Evolutionary conservation across 495 filamentous ascomycete species (phyloP), one percentile per base, ranked within the genome.

Genomic region (Sporormia fimetaria): DNA sequence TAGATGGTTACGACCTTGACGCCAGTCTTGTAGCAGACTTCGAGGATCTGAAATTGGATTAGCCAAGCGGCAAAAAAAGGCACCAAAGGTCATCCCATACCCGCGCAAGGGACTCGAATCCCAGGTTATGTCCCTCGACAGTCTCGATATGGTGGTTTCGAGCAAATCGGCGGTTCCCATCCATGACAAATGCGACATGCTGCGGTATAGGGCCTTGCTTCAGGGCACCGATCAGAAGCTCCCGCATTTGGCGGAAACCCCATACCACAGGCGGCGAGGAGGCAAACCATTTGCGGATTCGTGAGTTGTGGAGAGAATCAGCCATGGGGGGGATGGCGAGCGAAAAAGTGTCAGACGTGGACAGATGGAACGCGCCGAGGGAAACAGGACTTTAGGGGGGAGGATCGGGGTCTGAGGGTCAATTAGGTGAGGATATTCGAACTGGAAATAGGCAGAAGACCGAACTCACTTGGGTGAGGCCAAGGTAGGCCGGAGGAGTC

Each of bases 181-280:
- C 90, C 92, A 96, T 96, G 40, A 94, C 87, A 55, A 98, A 96
- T 5, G 90, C 90, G 37, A 98, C 75, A 75, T 98, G 90, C 48
- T 80, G 75, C 10, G 90, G 90, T 34, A 98, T 76, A 6, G 87
- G 83, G 3, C 92, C 90, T 61, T 94, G 86, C 41, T 75, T 78
- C 22, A 96, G 64, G 14, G 87, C 81, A 37, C 83, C 84, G 55
- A 96, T 83, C 38, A 96, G 70, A 38, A 92, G 64, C 48, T 86
- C 78, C 49, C 84, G 78, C 8, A 87, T 62, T 43, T 73, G 71
- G 21, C 67, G 71, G 24, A 87, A 69, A 9, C 68, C 73, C 73
- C 82, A 94, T 71, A 94, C 86, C 39, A 81, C 75, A 3, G 88
- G 90, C 2, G 90, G 90, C 21, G 85, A 93, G 43, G 78, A 76